A percentile compares a stretch with the other conserved stretches of the same genome.
phyloP scores from a whole-genome alignment of 805 yeast genomes.

The Yamadazyma phyllophila region DNA sequence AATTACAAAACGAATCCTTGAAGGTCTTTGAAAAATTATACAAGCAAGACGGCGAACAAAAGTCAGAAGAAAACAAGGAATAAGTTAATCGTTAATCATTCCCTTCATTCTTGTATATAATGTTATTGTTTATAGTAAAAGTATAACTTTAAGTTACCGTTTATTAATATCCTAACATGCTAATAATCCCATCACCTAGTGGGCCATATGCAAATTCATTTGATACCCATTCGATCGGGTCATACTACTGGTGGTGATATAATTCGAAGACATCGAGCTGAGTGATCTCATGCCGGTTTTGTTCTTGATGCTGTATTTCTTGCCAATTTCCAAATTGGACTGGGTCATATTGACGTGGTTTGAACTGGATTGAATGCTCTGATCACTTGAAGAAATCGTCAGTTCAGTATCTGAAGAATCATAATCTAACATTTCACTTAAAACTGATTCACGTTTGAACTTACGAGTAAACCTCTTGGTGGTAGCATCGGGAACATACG shows the following conservation, averaged over 20 bases:
- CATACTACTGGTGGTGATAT: conserved; percentile 9
- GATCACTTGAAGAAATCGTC: not conserved
- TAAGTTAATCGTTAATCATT: conserved; percentile 1
- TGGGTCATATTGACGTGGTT: not conserved
- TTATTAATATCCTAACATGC: not conserved
- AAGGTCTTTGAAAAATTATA: conserved; percentile 70
- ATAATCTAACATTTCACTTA: conserved; percentile 46
- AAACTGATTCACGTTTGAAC: conserved; percentile 37
- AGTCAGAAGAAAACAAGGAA: conserved; percentile 21
- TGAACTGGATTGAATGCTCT: not conserved
- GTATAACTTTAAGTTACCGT: conserved; percentile 3
- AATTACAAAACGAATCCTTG: conserved; percentile 70
- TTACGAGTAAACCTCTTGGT: conserved; percentile 25
- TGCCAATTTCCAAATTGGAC: conserved; percentile 7
- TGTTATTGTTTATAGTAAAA: conserved; percentile 14
- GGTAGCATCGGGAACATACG: conserved; percentile 10
- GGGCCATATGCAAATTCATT: conserved; percentile 10
- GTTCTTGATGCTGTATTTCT: conserved; percentile 12
- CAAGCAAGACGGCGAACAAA: conserved; percentile 29
- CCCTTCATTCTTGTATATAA: conserved; percentile 16
- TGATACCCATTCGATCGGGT: conserved; percentile 12
- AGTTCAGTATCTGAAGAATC: conserved; percentile 23
- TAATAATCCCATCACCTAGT: not conserved
- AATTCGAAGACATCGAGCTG: conserved; percentile 13
- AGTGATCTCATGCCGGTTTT: conserved; percentile 8